Conservation (phyloP, 2,329 filamentous ascomycete species). For the Microsporum ferrugineum region DNA sequence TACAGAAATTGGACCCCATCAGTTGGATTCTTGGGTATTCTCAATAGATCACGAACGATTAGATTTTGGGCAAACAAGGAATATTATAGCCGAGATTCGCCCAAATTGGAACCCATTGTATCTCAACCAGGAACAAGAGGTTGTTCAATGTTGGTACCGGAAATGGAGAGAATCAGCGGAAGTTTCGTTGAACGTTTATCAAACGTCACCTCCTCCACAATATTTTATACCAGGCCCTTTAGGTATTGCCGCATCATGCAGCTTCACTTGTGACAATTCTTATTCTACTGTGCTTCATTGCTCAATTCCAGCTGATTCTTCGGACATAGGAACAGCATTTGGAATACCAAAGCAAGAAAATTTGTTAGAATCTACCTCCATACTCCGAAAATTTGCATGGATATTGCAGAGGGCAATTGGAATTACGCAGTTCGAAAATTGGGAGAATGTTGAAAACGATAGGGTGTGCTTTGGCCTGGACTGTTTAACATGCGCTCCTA, state of each 20-base stretch:
- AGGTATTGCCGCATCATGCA: conserved; percentile 12
- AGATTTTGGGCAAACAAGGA: conserved; percentile 37
- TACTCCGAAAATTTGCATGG: conserved; percentile 24
- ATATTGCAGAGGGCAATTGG: conserved; percentile 21
- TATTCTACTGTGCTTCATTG: conserved; percentile 25
- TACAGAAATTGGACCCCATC: conserved; percentile 35
- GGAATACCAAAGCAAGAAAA: conserved; percentile 21
- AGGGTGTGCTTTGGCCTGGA: background rate
- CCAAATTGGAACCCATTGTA: conserved; percentile 34
- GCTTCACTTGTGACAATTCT: conserved; percentile 21
- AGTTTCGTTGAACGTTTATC: conserved; percentile 16
- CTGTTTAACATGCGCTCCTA: conserved; percentile 25
- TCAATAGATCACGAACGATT: conserved; percentile 38
- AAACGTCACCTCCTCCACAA: conserved; percentile 13
- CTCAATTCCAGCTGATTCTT: conserved; percentile 14
- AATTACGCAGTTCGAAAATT: conserved; percentile 20
- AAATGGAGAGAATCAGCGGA: conserved; percentile 19
- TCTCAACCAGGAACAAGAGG: conserved; percentile 12
- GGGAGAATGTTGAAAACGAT: conserved; percentile 17
- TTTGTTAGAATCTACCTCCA: conserved; percentile 18
- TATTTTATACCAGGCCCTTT: conserved; percentile 17
- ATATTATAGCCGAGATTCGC: conserved; percentile 37
- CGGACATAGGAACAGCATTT: conserved; percentile 14
- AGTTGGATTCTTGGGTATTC: conserved; percentile 47
- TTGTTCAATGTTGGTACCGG: conserved; percentile 23